Evolutionary conservation across 106 monocot genomes (phyloP).

Genomic region (Allium sativum): DNA sequence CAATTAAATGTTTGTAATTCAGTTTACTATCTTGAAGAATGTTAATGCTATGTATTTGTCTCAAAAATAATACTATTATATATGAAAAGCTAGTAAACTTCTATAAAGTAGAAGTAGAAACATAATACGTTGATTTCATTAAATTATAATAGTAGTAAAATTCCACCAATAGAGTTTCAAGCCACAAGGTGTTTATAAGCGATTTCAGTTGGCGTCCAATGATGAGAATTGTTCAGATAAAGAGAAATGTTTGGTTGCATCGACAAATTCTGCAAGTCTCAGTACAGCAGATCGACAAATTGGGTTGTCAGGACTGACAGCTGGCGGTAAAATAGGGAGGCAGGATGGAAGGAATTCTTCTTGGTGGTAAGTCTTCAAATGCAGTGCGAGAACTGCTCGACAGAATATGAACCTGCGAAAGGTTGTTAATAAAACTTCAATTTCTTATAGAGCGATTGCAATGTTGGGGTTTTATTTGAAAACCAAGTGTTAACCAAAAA

Average conservation of each 20-base stretch:
- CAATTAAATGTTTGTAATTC: neutral
- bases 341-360: constrained; percentile 59
- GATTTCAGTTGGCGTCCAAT: no score
- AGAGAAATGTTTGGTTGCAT: constrained; percentile 28
- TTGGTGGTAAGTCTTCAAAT: constrained; percentile 16
- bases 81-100: no score
- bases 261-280: constrained; percentile 46
- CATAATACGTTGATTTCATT: no score
- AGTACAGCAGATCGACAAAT: constrained; percentile 37
- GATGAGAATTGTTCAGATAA: constrained; percentile 8
- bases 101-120: no score
- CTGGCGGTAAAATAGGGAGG: constrained; percentile 56
- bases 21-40: no score
- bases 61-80: no score
- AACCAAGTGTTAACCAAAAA: neutral
- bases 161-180: no score
- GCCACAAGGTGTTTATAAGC: no score
- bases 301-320: constrained; percentile 27
- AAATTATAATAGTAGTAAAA: no score
- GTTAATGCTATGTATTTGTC: no score
- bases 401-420: constrained; percentile 89
- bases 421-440: no score
- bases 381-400: constrained; percentile 44
- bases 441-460: neutral
- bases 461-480: neutral